These are phyloP conservation scores for Phytophthora crassamura DNA, from an alignment of 352 stramenopile genomes.

Conservation along the genomic window DNA sequence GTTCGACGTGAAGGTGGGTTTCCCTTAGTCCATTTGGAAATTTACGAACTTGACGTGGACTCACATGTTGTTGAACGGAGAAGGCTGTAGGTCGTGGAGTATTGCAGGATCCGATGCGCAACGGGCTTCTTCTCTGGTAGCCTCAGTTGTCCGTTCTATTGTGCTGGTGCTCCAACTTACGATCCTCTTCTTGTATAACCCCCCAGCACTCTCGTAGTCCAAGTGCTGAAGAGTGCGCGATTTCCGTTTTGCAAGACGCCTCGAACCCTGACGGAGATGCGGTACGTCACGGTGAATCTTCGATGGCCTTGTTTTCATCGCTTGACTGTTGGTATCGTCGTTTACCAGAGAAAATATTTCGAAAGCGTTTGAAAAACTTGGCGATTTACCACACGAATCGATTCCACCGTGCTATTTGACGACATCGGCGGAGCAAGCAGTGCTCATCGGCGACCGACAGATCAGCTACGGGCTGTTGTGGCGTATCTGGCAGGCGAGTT, in stretches of 20 bases:
- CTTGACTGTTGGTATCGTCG: neutral
- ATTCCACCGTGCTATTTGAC: constrained; percentile 26
- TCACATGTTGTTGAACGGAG: constrained; percentile 1
- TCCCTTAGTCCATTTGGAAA: neutral
- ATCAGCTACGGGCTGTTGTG: constrained; percentile 56
- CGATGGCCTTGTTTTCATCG: neutral
- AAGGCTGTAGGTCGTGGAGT: constrained; percentile 27
- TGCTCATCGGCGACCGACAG: constrained; percentile 57
- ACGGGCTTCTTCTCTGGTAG: constrained; percentile 45
- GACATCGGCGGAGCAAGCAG: constrained; percentile 24
- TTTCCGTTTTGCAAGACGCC: constrained; percentile 33
- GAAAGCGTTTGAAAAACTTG: constrained; percentile 29
- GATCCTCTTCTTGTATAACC: neutral
- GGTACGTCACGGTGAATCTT: constrained; percentile 11
- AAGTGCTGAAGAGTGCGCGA: constrained; percentile 1
- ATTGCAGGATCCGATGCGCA: constrained; percentile 46
- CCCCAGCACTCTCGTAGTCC: constrained; percentile 13
- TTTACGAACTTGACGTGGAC: neutral
- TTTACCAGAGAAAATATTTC: constrained; percentile 45
- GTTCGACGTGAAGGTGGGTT: constrained; percentile 15
- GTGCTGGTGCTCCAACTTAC: neutral
- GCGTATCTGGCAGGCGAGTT: constrained; percentile 52
- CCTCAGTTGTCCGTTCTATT: neutral
- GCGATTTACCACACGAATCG: constrained; percentile 10
- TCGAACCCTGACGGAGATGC: constrained; percentile 29